Conservation (phyloP, 2,329 filamentous ascomycete species). For the Tympanopsis confertula region DNA sequence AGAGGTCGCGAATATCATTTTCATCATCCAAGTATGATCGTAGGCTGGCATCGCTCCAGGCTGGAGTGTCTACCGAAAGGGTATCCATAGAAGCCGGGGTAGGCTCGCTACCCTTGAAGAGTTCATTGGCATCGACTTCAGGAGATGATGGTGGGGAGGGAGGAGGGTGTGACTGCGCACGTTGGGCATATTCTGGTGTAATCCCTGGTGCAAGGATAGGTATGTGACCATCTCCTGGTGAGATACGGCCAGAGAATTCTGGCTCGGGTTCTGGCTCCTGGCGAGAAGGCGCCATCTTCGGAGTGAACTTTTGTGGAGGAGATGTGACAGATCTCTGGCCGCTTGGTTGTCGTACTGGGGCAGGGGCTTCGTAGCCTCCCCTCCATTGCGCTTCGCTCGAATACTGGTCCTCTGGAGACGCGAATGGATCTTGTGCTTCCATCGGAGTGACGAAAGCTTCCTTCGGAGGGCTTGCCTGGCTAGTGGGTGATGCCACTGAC, state of each 20-base stretch:
- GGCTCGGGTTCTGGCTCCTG: background rate
- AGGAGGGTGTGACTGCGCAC: background rate
- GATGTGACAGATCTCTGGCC: background rate
- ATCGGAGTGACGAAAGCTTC: no score
- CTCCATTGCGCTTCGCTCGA: no score
- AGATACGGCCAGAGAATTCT: background rate
- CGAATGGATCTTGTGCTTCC: no score
- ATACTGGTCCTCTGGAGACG: no score
- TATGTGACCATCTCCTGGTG: background rate
- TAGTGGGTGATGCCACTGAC: no score
- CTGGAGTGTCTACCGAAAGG: background rate
- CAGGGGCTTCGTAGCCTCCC: no score
- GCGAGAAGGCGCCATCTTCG: background rate
- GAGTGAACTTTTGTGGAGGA: background rate
- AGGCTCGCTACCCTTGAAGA: background rate
- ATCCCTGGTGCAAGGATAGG: background rate
- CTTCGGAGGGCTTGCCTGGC: no score
- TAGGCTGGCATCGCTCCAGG: conserved; percentile 1
- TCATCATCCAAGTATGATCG: conserved; percentile 1
- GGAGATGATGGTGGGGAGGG: background rate
- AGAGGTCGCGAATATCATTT: background rate
- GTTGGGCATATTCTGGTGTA: background rate
- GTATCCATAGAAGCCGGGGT: conserved; percentile 4
- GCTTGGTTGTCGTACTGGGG: no score
- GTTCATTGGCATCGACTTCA: background rate